Evolutionary conservation across 2,329 filamentous ascomycete species (phyloP).

Genomic region (Graphilbum ipis-grandicollis): DNA sequence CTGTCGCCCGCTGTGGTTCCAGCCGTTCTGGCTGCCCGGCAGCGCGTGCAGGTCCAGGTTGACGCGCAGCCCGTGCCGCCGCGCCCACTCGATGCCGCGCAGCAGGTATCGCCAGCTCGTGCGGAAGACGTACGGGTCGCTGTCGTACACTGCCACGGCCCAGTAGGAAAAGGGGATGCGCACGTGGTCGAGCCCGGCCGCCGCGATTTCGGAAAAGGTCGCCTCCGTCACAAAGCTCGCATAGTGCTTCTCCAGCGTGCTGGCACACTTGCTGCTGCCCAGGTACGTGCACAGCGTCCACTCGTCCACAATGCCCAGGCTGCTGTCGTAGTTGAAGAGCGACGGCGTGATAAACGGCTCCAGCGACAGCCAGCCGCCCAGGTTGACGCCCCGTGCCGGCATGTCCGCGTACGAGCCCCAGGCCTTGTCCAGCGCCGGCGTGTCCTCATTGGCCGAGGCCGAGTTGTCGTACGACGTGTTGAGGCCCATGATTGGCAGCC

Average conservation of each 20-base stretch:
- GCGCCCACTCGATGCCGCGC: constrained; percentile 80
- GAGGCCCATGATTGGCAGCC: constrained; percentile 80
- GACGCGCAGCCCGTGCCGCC: constrained; percentile 78
- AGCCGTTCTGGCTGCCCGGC: constrained; percentile 89
- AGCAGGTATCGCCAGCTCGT: constrained; percentile 89
- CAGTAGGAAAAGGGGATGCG: constrained; percentile 92
- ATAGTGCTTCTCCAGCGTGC: constrained; percentile 78
- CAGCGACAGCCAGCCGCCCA: constrained; percentile 85
- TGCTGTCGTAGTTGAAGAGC: constrained; percentile 53
- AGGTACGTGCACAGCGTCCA: constrained; percentile 61
- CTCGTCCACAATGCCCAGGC: constrained; percentile 64
- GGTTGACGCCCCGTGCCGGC: constrained; percentile 76
- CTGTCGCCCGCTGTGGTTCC: constrained; percentile 85
- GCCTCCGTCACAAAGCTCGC: constrained; percentile 71
- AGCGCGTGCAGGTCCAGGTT: constrained; percentile 89
- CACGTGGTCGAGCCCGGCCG: constrained; percentile 88
- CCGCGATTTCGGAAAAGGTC: constrained; percentile 69
- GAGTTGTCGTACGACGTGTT: constrained; percentile 77
- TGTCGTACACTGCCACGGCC: constrained; percentile 72
- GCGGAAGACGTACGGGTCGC: constrained; percentile 73
- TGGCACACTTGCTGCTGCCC: constrained; percentile 45
- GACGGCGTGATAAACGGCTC: constrained; percentile 95
- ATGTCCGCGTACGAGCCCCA: constrained; percentile 63
- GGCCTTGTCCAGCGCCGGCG: constrained; percentile 55
- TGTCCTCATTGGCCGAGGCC: constrained; percentile 56